Evolutionary conservation across 495 filamentous ascomycete species (phyloP), one percentile per base, ranked within the genome.

Genomic region (Aspergillus sclerotiicarbonarius): DNA sequence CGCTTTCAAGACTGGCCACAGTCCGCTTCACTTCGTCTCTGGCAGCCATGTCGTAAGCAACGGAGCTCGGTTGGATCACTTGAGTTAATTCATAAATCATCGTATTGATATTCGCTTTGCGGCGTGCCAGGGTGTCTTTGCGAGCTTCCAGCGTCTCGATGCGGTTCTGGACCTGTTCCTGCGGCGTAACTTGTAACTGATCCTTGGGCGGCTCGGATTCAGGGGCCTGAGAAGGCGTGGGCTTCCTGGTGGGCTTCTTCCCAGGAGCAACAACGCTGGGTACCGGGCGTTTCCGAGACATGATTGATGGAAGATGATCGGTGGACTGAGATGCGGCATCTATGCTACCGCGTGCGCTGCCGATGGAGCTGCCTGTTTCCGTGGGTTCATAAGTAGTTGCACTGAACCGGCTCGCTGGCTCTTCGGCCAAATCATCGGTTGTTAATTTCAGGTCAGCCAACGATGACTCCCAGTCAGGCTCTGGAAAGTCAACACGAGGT

Each of bases 41-140:
- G 29, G 78, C 76, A 44, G 77, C 74, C 53, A 80, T 71, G 53
- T 87, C 84, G 62, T 82, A 84, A 25, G 79, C 76, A 51, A 82
- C 71, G 21, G 83, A 80, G 51, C 77, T 82, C 7, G 82, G 82
- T 49, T 83, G 82, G 21, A 85, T 77, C 39, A 78, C 77, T 52
- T 80, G 73, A 30, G 84, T 90, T 76, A 92, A 83, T 70, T 91
- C 87, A 58, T 83, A 74, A 61, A 92, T 86, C 41, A 87, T 82
- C 1, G 81, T 87, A 62, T 84, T 78, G 58, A 95, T 78, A 69
- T 90, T 94, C 54, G 79, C 72, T 52, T 86, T 84, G 32, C 88
- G 84, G 59, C 85, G 81, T 2, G 72, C 77, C 8, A 96, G 80
- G 35, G 84, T 80, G 20, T 85, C 81, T 45, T 87, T 79, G 62